phyloP scores from a whole-genome alignment of 2,329 filamentous ascomycete genomes.

The Anisogramma anomala region DNA sequence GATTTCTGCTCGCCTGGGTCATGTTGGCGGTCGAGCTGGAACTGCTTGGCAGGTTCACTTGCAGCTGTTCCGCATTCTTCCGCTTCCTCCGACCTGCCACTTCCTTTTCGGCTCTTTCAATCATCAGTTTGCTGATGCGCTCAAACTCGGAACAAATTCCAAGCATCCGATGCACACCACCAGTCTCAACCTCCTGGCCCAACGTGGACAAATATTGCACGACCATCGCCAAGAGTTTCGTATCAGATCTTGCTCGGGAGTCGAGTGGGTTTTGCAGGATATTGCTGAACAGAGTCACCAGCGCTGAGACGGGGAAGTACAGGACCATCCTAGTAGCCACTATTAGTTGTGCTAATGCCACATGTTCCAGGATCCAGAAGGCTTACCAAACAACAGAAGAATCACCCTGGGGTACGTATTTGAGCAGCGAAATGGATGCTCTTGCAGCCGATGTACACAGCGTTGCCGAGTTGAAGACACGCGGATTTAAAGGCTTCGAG shows the following conservation, averaged over 20 bases:
- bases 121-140: conserved; percentile 77
- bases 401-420: conserved; percentile 92
- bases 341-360: not conserved
- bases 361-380: not conserved
- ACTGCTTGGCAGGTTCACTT: conserved; percentile 1
- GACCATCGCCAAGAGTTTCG: conserved; percentile 83
- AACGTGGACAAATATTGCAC: conserved; percentile 85
- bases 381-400: conserved; percentile 88
- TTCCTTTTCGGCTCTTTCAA: conserved; percentile 86
- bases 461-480: conserved; percentile 87
- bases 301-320: conserved; percentile 90
- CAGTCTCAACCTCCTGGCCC: conserved; percentile 78
- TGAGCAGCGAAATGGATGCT: conserved; percentile 84
- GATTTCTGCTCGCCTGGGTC: conserved; percentile 18
- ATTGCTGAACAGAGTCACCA: conserved; percentile 92
- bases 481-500: conserved; percentile 76
- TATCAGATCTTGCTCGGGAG: conserved; percentile 73
- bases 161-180: conserved; percentile 87
- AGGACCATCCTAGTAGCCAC: conserved; percentile 59
- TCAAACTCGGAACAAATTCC: conserved; percentile 94
- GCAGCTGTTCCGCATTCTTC: conserved; percentile 40
- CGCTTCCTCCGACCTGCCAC: conserved; percentile 70
- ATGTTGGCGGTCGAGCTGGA: not conserved
- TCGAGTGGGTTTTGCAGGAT: conserved; percentile 93
- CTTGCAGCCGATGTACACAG: conserved; percentile 87